These are phyloP conservation scores for Solanum ossicruentum DNA, from an alignment of 257 asterid genomes.

Conservation along the genomic window DNA sequence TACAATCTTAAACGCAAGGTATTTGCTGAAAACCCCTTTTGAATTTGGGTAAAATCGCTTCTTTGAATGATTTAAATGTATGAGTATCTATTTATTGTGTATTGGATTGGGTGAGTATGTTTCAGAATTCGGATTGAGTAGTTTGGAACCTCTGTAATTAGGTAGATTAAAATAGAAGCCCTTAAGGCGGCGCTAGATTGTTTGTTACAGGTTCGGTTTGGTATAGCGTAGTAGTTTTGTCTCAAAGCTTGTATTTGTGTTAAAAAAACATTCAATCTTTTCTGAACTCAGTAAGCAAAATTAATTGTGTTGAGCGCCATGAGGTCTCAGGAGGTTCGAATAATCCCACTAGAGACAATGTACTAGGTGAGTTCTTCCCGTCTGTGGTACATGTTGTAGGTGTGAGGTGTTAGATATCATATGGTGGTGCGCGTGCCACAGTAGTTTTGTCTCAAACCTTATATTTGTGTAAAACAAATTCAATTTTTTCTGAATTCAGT, in stretches of 20 bases:
- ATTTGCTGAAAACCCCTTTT: not conserved
- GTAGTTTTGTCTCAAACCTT: no score
- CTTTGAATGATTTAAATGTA: not conserved
- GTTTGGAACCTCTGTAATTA: not conserved
- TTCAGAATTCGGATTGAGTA: not conserved
- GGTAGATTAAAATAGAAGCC: not conserved
- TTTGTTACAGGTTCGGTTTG: not conserved
- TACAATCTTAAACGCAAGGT: constrained; percentile 98
- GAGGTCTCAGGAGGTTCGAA: not conserved
- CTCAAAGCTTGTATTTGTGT: not conserved
- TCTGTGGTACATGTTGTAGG: not conserved
- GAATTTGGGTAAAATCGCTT: not conserved
- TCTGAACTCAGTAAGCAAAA: not conserved
- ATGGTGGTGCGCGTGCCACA: not conserved
- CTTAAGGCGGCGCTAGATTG: not conserved
- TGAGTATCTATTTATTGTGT: not conserved
- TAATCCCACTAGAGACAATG: not conserved
- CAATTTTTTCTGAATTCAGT: not conserved
- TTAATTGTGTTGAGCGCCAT: not conserved
- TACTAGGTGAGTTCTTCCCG: no score
- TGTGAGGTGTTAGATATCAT: not conserved
- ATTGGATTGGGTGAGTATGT: not conserved
- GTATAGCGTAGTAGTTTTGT: not conserved
- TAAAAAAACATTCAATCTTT: not conserved
- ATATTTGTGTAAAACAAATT: no score